Percentiles rank a stretch among this genome's conserved stretches.
Evolutionary conservation across 371 early-diverging fungal genomes (phyloP).

Genomic region (Conidiobolus incongruus): DNA sequence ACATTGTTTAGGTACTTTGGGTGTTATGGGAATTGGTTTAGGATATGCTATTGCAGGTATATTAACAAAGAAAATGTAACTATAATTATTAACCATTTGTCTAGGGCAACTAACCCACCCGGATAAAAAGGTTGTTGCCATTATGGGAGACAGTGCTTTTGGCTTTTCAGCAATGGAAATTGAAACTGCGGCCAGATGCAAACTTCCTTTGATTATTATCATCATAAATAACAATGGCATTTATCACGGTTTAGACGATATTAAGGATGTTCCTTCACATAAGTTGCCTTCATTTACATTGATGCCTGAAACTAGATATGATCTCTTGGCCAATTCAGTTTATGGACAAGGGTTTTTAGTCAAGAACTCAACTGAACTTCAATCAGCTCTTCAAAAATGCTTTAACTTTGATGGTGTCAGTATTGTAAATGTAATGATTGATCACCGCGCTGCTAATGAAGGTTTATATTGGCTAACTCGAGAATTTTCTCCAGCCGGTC

Average conservation of each 20-base stretch:
- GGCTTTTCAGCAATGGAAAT: slow-evolving; percentile 65
- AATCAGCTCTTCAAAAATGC: neutral
- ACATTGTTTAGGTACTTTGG: slow-evolving; percentile 28
- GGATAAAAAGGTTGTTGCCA: slow-evolving; percentile 26
- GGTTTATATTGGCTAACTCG: neutral
- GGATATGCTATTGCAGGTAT: slow-evolving; percentile 52
- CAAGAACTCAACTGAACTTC: neutral
- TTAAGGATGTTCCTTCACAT: neutral
- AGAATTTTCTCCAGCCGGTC: no score
- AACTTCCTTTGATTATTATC: slow-evolving; percentile 35
- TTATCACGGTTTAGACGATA: slow-evolving; percentile 34
- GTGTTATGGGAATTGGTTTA: slow-evolving; percentile 67
- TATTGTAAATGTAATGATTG: slow-evolving; percentile 3
- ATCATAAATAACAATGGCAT: slow-evolving; percentile 68
- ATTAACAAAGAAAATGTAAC: neutral
- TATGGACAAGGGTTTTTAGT: neutral
- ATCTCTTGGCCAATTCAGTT: neutral
- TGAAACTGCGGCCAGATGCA: slow-evolving; percentile 46
- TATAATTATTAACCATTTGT: neutral
- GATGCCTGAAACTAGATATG: neutral
- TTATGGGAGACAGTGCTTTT: slow-evolving; percentile 66
- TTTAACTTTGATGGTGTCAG: neutral
- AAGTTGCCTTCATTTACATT: slow-evolving; percentile 3
- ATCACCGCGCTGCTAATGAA: slow-evolving; percentile 1
- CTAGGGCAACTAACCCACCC: slow-evolving; percentile 31